Evolutionary conservation across 1,284 basidiomycete species (phyloP), one percentile per base, ranked within the genome.

Genomic region (Pholiota adiposa): DNA sequence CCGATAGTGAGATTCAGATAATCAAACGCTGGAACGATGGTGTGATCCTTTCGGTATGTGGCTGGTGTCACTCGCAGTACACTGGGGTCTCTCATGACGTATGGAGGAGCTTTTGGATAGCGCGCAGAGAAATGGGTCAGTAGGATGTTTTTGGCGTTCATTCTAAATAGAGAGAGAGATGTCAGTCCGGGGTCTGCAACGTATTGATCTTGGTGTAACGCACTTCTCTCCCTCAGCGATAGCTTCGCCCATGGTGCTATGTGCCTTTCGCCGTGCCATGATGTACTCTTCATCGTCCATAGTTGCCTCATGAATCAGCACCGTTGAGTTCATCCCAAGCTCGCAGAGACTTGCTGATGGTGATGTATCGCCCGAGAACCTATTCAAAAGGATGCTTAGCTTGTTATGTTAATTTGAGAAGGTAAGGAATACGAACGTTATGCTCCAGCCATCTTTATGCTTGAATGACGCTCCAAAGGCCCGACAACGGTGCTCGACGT

Each of bases 91-190:
- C 25, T 33, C 11, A 62, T 43, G 19, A 68, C 54, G 25, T 70
- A 70, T 43, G 83, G 81, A 1, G 93, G 92, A 69, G 96, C 80
- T 69, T 93, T 95, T 12, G 96, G 95, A 73, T 97, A 97, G 11
- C 96, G 87, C 57, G 94, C 93, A 11, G 95, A 97, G 74, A 98
- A 98, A 74, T 98, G 96, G 1, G 96, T 98, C 23, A 98, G 83
- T 34, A 98, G 82, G 23, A 94, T 81, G 65, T 94, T 88, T 58
- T 87, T 77, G 0, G 94, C 95, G 6, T 83, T 79, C 94, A 97
- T 96, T 65, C 91, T 94, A 67, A 19, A 9, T 2, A 31, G 46
- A 27, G 43, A 14, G 19, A 44, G 34, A 53, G n/a, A n/a, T n/a
- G n/a, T n/a, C n/a, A n/a, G n/a, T n/a, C n/a, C n/a, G n/a, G n/a